A percentile compares a stretch with the other conserved stretches of the same genome.
phyloP scores from a whole-genome alignment of 768 basidiomycete genomes.

The Pisolithus microcarpus region DNA sequence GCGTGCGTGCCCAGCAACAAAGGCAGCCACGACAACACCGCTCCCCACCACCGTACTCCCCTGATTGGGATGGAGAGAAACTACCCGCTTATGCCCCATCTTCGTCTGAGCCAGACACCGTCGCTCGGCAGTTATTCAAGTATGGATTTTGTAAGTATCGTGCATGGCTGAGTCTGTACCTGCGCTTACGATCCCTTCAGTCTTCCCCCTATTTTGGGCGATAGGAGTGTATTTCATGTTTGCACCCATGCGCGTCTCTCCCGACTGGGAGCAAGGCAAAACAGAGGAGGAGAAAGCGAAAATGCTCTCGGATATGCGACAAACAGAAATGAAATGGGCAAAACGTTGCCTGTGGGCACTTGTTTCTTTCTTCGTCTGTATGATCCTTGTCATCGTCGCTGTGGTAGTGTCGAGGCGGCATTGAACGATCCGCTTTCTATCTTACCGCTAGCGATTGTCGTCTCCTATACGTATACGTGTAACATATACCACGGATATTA shows the following conservation, averaged over 20 bases:
- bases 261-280: slow-evolving; percentile 52
- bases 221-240: slow-evolving; percentile 50
- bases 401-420: slow-evolving; percentile 15
- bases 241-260: slow-evolving; percentile 42
- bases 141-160: slow-evolving; percentile 51
- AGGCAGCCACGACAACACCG: slow-evolving; percentile 2
- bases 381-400: slow-evolving; percentile 15
- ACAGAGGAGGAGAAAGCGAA: slow-evolving; percentile 43
- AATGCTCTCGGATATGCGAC: slow-evolving; percentile 42
- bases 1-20: slow-evolving; percentile 13
- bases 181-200: slow-evolving; percentile 26
- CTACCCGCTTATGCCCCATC: slow-evolving; percentile 18
- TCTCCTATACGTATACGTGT: background rate
- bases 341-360: slow-evolving; percentile 49
- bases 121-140: slow-evolving; percentile 55
- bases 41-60: slow-evolving; percentile 39
- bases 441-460: background rate
- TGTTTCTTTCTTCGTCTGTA: slow-evolving; percentile 34
- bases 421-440: slow-evolving; percentile 7
- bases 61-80: slow-evolving; percentile 31
- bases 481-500: background rate
- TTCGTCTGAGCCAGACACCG: slow-evolving; percentile 42
- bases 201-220: slow-evolving; percentile 59
- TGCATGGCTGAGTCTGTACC: too few species aligned
- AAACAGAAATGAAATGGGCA: slow-evolving; percentile 50